A percentile compares a stretch with the other conserved stretches of the same genome.
These are phyloP conservation scores for Ampelomyces quisqualis DNA, from an alignment of 2,329 filamentous ascomycete genomes.

Conservation along the genomic window DNA sequence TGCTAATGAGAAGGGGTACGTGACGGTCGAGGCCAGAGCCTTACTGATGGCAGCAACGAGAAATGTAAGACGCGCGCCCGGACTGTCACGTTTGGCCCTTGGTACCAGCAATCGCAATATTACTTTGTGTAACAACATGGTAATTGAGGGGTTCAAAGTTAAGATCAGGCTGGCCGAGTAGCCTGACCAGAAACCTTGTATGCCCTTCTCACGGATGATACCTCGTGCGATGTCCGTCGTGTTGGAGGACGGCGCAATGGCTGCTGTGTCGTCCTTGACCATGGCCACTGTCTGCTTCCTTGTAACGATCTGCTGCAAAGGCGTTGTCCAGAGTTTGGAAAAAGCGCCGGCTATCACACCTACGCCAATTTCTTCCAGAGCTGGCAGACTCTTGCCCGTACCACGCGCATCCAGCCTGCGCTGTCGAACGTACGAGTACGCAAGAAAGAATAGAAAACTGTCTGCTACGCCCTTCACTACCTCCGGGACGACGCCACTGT, in stretches of 20 bases:
- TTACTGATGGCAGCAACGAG: constrained; percentile 76
- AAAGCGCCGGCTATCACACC: constrained; percentile 73
- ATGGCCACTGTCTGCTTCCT: constrained; percentile 72
- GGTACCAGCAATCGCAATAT: constrained; percentile 63
- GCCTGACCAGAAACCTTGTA: constrained; percentile 80
- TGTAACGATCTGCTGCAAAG: constrained; percentile 78
- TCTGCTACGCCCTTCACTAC: constrained; percentile 58
- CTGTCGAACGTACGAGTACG: constrained; percentile 65
- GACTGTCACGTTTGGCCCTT: constrained; percentile 53
- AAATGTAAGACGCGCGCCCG: constrained; percentile 59
- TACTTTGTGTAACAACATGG: constrained; percentile 77
- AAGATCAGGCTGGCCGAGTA: constrained; percentile 79
- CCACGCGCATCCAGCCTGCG: constrained; percentile 35
- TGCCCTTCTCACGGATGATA: constrained; percentile 68
- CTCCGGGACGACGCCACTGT: constrained; percentile 49
- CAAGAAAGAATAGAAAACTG: constrained; percentile 83
- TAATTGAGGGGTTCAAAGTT: constrained; percentile 82
- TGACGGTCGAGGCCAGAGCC: constrained; percentile 70
- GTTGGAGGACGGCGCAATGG: constrained; percentile 35
- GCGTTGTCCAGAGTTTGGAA: constrained; percentile 74
- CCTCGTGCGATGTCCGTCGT: constrained; percentile 60
- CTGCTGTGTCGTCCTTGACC: constrained; percentile 43
- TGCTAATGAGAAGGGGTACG: constrained; percentile 84
- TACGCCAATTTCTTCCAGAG: constrained; percentile 71
- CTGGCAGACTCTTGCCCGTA: constrained; percentile 52